A percentile compares a stretch with the other conserved stretches of the same genome.
phyloP scores from a whole-genome alignment of 2,329 filamentous ascomycete genomes.

The Fonsecaea pugnacius region DNA sequence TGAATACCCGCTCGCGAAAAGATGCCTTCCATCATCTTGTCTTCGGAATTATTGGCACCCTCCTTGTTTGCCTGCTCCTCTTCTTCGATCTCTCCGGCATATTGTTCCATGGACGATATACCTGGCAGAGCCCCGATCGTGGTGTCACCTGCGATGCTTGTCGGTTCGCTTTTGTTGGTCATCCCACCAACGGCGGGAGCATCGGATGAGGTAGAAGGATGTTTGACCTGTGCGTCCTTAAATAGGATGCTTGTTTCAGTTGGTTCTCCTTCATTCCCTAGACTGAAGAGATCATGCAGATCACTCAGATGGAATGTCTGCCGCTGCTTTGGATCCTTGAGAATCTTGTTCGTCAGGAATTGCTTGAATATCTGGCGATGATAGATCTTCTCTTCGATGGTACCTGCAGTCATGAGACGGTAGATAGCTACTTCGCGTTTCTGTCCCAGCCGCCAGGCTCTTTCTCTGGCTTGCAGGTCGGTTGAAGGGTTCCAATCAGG shows the following conservation, averaged over 20 bases:
- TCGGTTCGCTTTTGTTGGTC: constrained; percentile 37
- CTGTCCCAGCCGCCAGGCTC: constrained; percentile 94
- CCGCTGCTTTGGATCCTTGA: constrained; percentile 91
- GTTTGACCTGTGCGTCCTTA: constrained; percentile 78
- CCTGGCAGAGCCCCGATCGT: constrained; percentile 62
- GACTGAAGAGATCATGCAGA: constrained; percentile 86
- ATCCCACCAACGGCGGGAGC: constrained; percentile 11
- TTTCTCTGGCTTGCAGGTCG: constrained; percentile 90
- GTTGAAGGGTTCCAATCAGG: constrained; percentile 99
- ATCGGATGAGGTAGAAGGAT: constrained; percentile 48
- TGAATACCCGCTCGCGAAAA: constrained; percentile 86
- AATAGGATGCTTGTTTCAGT: constrained; percentile 88
- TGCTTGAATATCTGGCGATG: constrained; percentile 99
- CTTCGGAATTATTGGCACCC: constrained; percentile 58
- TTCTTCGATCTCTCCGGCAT: constrained; percentile 56
- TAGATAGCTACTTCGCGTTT: constrained; percentile 96
- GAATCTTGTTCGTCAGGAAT: constrained; percentile 92
- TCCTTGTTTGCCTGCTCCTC: constrained; percentile 44
- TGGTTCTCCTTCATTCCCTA: constrained; percentile 70
- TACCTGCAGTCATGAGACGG: constrained; percentile 95
- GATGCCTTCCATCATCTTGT: constrained; percentile 83
- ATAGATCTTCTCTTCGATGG: constrained; percentile 99
- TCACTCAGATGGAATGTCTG: constrained; percentile 89
- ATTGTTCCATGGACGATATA: constrained; percentile 69
- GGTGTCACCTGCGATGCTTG: constrained; percentile 33